Percentiles rank a stretch among this genome's conserved stretches.
These are phyloP conservation scores for Paxillus involutus DNA, from an alignment of 768 basidiomycete species.

Conservation along the genomic window DNA sequence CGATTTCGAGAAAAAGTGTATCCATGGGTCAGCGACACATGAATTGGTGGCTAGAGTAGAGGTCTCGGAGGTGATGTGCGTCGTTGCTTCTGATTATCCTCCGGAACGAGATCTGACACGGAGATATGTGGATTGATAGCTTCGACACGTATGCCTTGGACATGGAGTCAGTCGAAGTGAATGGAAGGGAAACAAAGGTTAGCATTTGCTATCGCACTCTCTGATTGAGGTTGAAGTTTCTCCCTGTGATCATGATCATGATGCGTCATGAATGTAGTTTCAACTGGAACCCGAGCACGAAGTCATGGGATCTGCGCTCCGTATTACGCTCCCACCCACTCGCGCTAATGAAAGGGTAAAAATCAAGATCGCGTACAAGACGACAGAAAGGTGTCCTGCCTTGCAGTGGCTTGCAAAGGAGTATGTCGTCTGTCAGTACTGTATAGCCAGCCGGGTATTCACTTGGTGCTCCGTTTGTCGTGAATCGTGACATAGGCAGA, in stretches of 20 bases:
- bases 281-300: slow-evolving; percentile 55
- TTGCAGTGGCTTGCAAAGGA: slow-evolving; percentile 87
- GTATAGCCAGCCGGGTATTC: neutral
- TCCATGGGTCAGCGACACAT: slow-evolving; percentile 51
- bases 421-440: slow-evolving; percentile 33
- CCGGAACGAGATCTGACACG: neutral
- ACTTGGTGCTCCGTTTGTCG: neutral
- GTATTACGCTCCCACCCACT: slow-evolving; percentile 47
- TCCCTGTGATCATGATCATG: neutral
- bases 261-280: slow-evolving; percentile 37
- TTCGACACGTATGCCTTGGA: slow-evolving; percentile 56
- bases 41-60: slow-evolving; percentile 37
- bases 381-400: slow-evolving; percentile 72
- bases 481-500: slow-evolving; percentile 52
- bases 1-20: slow-evolving; percentile 47
- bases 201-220: slow-evolving; percentile 16
- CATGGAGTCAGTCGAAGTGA: slow-evolving; percentile 52
- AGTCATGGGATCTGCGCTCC: slow-evolving; percentile 78
- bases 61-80: slow-evolving; percentile 45
- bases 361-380: slow-evolving; percentile 66
- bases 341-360: slow-evolving; percentile 38
- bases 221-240: neutral
- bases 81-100: neutral
- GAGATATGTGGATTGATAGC: slow-evolving; percentile 18
- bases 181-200: slow-evolving; percentile 46